Conservation (phyloP, 176 grass and related monocot species). For the Aegilops longissima region DNA sequence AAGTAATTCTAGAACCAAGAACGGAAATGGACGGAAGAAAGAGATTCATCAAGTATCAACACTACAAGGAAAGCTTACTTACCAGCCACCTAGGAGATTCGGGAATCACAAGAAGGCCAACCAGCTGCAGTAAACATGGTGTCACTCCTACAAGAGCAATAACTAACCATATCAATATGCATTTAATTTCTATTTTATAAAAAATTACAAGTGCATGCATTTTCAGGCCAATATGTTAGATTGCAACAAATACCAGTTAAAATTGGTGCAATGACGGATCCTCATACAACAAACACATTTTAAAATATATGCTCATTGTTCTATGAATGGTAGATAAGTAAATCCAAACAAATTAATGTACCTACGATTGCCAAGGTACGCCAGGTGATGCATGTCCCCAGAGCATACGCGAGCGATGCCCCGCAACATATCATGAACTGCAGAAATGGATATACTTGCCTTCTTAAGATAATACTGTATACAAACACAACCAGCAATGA, state of each 20-base stretch:
- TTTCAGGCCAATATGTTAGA: neutral
- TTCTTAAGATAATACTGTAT: neutral
- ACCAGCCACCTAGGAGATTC: constrained; percentile 93
- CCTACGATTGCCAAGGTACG: constrained; percentile 74
- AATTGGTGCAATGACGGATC: neutral
- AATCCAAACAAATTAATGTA: constrained; percentile 18
- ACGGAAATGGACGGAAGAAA: neutral
- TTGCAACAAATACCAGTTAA: neutral
- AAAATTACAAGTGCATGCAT: neutral
- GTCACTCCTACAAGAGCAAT: constrained; percentile 44
- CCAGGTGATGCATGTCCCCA: constrained; percentile 70
- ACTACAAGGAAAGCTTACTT: constrained; percentile 9
- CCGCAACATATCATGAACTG: constrained; percentile 93
- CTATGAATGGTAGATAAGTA: neutral
- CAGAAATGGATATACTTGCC: neutral
- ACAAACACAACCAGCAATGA: neutral
- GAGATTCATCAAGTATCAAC: neutral
- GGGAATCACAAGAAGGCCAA: constrained; percentile 67
- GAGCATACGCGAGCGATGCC: constrained; percentile 57
- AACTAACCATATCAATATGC: neutral
- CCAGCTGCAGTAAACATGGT: constrained; percentile 68
- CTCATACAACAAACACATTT: neutral
- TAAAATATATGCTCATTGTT: neutral
- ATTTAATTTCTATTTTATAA: no score
- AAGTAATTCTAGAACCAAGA: neutral